Conservation (phyloP, 2,329 filamentous ascomycete genomes). For the Dichotomopilus funicola region DNA sequence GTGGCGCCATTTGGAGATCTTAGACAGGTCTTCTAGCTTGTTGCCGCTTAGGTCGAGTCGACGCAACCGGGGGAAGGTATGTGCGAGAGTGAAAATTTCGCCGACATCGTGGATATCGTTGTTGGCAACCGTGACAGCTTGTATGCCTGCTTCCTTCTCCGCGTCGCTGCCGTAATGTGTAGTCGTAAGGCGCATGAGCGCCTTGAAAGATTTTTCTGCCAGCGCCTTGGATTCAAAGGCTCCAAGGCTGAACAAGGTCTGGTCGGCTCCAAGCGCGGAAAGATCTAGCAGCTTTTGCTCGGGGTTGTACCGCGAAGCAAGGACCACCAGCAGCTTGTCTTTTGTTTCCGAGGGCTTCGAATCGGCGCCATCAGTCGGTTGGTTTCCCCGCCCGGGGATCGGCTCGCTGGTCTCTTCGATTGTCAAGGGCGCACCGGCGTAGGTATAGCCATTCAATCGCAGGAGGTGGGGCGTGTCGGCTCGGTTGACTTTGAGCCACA, state of each 20-base stretch:
- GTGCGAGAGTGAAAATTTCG: constrained; percentile 67
- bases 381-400: constrained; percentile 33
- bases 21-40: constrained; percentile 60
- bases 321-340: constrained; percentile 61
- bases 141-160: constrained; percentile 70
- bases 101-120: constrained; percentile 71
- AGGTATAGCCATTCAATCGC: constrained; percentile 61
- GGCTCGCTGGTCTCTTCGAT: constrained; percentile 42
- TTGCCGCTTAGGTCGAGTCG: constrained; percentile 88
- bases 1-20: constrained; percentile 68
- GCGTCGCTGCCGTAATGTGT: constrained; percentile 64
- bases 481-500: constrained; percentile 60
- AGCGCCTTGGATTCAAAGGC: constrained; percentile 67
- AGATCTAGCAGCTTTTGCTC: constrained; percentile 73
- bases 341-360: constrained; percentile 50
- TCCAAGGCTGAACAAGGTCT: constrained; percentile 63
- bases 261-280: constrained; percentile 67
- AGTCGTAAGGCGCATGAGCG: constrained; percentile 81
- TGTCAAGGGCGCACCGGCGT: constrained; percentile 58
- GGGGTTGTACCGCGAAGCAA: constrained; percentile 67
- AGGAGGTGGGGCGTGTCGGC: constrained; percentile 58
- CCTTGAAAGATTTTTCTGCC: constrained; percentile 83
- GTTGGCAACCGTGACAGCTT: constrained; percentile 72
- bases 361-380: constrained; percentile 21
- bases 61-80: constrained; percentile 76